Base-by-base conservation (phyloP, 2,329 filamentous ascomycete genomes). In the Pyricularia pennisetigena region DNA sequence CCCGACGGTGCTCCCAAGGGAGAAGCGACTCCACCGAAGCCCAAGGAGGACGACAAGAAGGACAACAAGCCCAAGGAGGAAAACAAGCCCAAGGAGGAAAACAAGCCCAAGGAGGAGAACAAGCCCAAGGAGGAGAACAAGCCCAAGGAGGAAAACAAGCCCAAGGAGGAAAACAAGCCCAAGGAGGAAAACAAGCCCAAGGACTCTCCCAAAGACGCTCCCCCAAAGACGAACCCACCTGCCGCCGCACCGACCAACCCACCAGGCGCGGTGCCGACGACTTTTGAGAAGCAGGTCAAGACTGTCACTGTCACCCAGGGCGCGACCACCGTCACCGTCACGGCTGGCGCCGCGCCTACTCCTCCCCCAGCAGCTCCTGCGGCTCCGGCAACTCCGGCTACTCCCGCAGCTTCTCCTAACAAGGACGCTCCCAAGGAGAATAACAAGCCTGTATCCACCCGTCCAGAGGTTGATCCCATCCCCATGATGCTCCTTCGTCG, bases 241-340 rank as follows among this genome's bases (percentile, higher is more conserved):
- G 64, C 64, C 23, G 63, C 57, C n/a, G 30, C 68, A 10, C 23
- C 59, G 8, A 20, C 64, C 29, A 24, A 49, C 23, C 29, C 54
- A 28, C 30, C 30, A 6, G 23, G 69, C 32, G 69, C 70, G 32
- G 67, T 72, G 4, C 70, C 74, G 57, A 69, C 71, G 65, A 69
- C 70, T 14, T 67, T 35, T 35, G 32, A 35, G 32, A 35, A 35
- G 32, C 32, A 35, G 32, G 32, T 80, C 10, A 74, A 78, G 69
- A 82, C 80, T 26, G 75, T 79, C 41, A 81, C 80, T 1, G 79
- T 82, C 59, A 82, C 80, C 0, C 76, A 79, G 62, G 71, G 68
- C n/a, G 30, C 67, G 12, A 61, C 68, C 24, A 68, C 68, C 6
- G 30, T 32, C 20, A 26, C 41, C 3, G 64, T 64, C 26, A n/a